A percentile compares a stretch with the other conserved stretches of the same genome.
Conservation (phyloP, 345 rosid species). For the Acer yangbiense region DNA sequence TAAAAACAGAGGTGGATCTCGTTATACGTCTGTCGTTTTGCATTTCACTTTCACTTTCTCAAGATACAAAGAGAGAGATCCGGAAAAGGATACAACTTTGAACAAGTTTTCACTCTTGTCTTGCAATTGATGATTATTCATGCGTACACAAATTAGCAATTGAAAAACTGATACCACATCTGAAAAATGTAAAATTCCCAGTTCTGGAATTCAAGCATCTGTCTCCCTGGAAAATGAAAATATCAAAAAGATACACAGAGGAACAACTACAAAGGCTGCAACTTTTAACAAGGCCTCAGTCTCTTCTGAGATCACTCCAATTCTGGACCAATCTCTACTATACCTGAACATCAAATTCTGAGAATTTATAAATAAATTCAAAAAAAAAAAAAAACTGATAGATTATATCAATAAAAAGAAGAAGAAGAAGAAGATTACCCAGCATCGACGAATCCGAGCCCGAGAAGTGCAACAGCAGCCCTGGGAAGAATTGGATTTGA, state of each 20-base stretch:
- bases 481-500: constrained; percentile 35
- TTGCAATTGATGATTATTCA: neutral
- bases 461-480: constrained; percentile 51
- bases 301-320: constrained; percentile 75
- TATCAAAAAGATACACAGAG: constrained; percentile 57
- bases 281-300: constrained; percentile 64
- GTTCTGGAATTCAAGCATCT: constrained; percentile 17
- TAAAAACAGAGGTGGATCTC: no score
- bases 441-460: constrained; percentile 79
- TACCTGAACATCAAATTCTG: constrained; percentile 43
- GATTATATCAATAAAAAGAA: no score
- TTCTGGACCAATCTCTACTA: constrained; percentile 96
- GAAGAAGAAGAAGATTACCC: constrained; percentile 42
- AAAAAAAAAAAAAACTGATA: no score
- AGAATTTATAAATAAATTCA: neutral
- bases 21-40: no score
- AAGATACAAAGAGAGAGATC: neutral
- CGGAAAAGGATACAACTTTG: no score
- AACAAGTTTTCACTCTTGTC: neutral
- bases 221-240: constrained; percentile 45
- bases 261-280: constrained; percentile 70
- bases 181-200: neutral
- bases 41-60: no score
- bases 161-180: neutral
- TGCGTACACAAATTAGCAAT: neutral